Evolutionary conservation across 2,329 filamentous ascomycete genomes (phyloP).

Genomic region (Pseudogymnoascus sp.): DNA sequence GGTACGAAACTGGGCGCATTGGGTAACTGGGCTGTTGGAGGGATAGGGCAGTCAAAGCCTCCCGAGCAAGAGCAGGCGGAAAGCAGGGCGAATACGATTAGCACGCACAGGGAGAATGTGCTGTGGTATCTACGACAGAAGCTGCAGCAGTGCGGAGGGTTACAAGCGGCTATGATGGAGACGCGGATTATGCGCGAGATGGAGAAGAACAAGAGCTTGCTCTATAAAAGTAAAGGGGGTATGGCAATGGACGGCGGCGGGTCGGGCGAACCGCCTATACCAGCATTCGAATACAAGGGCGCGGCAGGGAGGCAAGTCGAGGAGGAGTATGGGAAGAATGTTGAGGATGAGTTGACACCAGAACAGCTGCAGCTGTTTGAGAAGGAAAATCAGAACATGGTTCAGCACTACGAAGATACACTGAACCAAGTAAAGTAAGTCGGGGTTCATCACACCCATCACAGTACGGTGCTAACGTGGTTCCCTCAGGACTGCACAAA

Average conservation of each 20-base stretch:
- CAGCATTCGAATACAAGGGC: constrained; percentile 15
- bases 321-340: constrained; percentile 20
- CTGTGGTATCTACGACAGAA: constrained; percentile 72
- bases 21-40: constrained; percentile 60
- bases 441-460: not conserved
- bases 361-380: constrained; percentile 93
- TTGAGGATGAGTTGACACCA: constrained; percentile 55
- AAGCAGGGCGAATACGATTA: constrained; percentile 56
- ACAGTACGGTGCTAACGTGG: not conserved
- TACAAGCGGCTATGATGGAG: constrained; percentile 90
- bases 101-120: constrained; percentile 70
- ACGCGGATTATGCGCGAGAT: constrained; percentile 74
- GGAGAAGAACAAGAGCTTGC: constrained; percentile 80
- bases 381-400: constrained; percentile 83
- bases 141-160: constrained; percentile 66
- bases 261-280: constrained; percentile 15
- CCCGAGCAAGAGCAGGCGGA: constrained; percentile 67
- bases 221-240: constrained; percentile 56
- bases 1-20: constrained; percentile 55
- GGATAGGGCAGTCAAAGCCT: constrained; percentile 46
- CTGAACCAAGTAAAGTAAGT: constrained; percentile 86
- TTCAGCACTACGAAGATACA: constrained; percentile 90
- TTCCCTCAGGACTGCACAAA: constrained; percentile 65
- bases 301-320: constrained; percentile 17
- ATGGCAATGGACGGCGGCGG: constrained; percentile 23